Conservation (phyloP, 495 filamentous ascomycete genomes). For the Halenospora varia region DNA sequence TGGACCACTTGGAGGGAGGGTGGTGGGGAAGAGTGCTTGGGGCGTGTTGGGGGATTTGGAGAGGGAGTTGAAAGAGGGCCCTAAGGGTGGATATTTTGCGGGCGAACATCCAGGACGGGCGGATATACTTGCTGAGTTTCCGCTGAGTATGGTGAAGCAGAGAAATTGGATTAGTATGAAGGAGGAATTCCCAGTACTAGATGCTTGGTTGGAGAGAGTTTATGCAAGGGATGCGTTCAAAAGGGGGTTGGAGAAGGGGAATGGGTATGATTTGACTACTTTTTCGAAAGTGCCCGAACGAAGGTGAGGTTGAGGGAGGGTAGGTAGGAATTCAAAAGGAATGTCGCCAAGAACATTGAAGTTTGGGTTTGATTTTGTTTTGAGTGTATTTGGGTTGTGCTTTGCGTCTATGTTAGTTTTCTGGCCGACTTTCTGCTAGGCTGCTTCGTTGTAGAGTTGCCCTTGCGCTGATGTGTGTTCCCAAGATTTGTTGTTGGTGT, state of each 20-base stretch:
- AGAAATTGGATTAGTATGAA: constrained; percentile 14
- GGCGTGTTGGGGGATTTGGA: constrained; percentile 3
- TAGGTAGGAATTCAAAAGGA: no score
- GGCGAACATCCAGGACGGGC: constrained; percentile 21
- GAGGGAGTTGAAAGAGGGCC: constrained; percentile 17
- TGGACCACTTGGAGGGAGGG: background rate
- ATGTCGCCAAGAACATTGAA: no score
- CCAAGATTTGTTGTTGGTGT: no score
- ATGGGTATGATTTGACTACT: constrained; percentile 22
- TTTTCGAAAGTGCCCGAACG: background rate
- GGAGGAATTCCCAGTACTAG: constrained; percentile 22
- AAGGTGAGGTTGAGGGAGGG: background rate
- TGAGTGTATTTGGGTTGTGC: no score
- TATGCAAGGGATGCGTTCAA: constrained; percentile 24
- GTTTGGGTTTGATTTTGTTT: no score
- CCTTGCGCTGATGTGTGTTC: no score
- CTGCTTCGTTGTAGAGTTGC: no score
- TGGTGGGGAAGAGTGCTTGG: constrained; percentile 1
- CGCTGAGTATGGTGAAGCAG: constrained; percentile 21
- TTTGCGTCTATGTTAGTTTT: no score
- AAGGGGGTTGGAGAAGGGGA: constrained; percentile 27
- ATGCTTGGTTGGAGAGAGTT: constrained; percentile 23
- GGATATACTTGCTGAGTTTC: constrained; percentile 25
- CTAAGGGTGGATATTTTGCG: constrained; percentile 20
- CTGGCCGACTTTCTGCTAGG: no score